Conservation (phyloP, 2,329 filamentous ascomycete species). For the Metarhizium album region DNA sequence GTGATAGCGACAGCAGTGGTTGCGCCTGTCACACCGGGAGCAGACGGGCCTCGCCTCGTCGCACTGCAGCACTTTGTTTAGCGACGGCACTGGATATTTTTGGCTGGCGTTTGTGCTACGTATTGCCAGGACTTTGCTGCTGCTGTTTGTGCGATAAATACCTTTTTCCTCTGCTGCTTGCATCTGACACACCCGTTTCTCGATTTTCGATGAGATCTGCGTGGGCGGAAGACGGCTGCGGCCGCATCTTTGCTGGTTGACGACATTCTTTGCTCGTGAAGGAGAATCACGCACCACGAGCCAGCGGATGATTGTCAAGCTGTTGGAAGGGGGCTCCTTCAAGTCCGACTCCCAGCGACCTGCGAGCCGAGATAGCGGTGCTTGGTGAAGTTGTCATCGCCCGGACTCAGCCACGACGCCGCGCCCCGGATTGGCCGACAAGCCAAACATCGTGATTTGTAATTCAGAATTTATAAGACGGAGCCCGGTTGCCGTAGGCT, state of each 20-base stretch:
- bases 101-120: too few relatives aligned
- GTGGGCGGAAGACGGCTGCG: slow-evolving; percentile 3
- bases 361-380: too few relatives aligned
- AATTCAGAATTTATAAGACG: neutral
- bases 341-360: too few relatives aligned
- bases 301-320: too few relatives aligned
- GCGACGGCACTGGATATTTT: too few relatives aligned
- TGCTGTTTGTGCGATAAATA: slow-evolving; percentile 5
- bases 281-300: too few relatives aligned
- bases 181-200: slow-evolving; percentile 22
- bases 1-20: slow-evolving; percentile 18
- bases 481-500: too few relatives aligned
- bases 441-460: neutral
- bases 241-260: neutral
- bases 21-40: slow-evolving; percentile 21
- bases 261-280: too few relatives aligned
- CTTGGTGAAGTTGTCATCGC: too few relatives aligned
- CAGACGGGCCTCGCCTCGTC: slow-evolving; percentile 23
- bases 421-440: neutral
- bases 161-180: slow-evolving; percentile 25
- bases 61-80: slow-evolving; percentile 15
- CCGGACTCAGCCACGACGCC: too few relatives aligned
- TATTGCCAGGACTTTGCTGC: too few relatives aligned
- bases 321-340: too few relatives aligned
- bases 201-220: slow-evolving; percentile 20